Conservation (phyloP, 2,329 filamentous ascomycete species). For the Pseudogymnoascus sp. region DNA sequence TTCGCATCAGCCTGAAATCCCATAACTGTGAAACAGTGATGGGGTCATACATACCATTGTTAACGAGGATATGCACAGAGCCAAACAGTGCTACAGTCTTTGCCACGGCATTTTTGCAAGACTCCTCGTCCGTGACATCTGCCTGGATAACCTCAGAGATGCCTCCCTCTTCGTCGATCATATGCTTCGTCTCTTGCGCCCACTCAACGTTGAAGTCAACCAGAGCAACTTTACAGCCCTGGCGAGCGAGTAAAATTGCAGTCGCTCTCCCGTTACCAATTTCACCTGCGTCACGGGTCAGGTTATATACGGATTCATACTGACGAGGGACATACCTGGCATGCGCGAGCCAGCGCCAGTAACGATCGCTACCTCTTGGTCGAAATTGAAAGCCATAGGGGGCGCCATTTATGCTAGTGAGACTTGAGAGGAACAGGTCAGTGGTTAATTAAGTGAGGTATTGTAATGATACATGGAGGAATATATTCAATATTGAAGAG, state of each 20-base stretch:
- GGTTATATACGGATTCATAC: not conserved
- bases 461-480: not conserved
- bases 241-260: conserved; percentile 51
- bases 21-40: not conserved
- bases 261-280: conserved; percentile 54
- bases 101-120: conserved; percentile 39
- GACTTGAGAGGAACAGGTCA: not conserved
- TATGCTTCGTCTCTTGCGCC: conserved; percentile 39
- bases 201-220: conserved; percentile 44
- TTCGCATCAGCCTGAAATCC: conserved; percentile 26
- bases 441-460: not conserved
- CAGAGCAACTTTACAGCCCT: conserved; percentile 50
- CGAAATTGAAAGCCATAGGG: not conserved
- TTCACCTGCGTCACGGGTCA: conserved; percentile 37
- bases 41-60: conserved; percentile 46
- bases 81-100: conserved; percentile 42
- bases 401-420: not conserved
- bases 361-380: conserved; percentile 40
- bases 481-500: not conserved
- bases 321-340: not conserved
- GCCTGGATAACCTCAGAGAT: conserved; percentile 37
- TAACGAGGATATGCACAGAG: conserved; percentile 54
- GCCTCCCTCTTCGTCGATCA: conserved; percentile 29
- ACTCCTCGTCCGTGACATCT: conserved; percentile 47
- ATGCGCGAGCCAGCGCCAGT: conserved; percentile 47